Conservation (phyloP, 768 basidiomycete genomes). For the Termitomyces sp. region DNA sequence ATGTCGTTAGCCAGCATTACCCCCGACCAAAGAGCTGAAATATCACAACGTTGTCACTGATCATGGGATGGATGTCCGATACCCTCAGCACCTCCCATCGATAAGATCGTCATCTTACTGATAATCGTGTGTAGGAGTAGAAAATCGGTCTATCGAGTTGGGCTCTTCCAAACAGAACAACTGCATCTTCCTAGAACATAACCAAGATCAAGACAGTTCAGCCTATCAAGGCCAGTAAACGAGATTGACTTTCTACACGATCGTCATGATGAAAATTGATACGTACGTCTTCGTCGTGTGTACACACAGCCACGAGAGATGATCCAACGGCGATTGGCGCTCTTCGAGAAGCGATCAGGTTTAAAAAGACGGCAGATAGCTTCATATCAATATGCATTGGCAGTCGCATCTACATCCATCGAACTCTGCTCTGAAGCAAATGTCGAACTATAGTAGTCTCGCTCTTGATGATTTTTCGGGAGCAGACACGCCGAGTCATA, state of each 20-base stretch:
- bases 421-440: not conserved
- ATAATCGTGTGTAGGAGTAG: constrained; percentile 3
- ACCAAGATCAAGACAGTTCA: not conserved
- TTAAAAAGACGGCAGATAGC: constrained; percentile 1
- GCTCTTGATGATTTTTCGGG: not conserved
- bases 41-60: constrained; percentile 3
- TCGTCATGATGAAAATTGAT: not conserved
- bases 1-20: constrained; percentile 2
- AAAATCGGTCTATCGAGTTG: not conserved
- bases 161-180: not conserved
- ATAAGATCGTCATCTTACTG: constrained; percentile 7
- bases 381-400: not conserved
- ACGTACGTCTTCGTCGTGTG: not conserved
- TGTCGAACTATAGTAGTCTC: constrained; percentile 1
- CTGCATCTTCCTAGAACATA: not conserved
- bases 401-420: not conserved
- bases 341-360: not conserved
- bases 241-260: constrained; percentile 3
- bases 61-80: not conserved
- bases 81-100: constrained; percentile 4
- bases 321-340: not conserved
- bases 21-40: not conserved
- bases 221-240: not conserved
- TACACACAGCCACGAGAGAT: not conserved
- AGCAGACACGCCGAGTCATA: not conserved